Conservation (phyloP, 495 filamentous ascomycete species). For the Antarctomyces pellizariae region DNA sequence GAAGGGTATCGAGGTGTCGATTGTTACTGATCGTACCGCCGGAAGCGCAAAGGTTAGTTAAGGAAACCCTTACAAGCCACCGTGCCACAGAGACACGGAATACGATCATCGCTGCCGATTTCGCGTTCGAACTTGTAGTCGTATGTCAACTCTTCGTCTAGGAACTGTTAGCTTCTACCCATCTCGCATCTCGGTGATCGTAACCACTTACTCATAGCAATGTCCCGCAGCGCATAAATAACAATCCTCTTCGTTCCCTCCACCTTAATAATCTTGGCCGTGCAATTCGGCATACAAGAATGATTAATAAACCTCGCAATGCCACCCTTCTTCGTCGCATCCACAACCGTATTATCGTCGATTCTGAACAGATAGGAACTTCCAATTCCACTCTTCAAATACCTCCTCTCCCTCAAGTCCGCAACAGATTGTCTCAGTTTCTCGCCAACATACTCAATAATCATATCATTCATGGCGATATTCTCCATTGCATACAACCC, state of each 20-base stretch:
- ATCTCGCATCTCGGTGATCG: no score
- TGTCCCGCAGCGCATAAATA: slow-evolving; percentile 91
- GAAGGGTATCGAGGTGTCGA: no score
- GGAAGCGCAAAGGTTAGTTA: slow-evolving; percentile 35
- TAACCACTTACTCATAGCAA: slow-evolving; percentile 58
- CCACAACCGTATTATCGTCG: slow-evolving; percentile 90
- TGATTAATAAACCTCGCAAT: slow-evolving; percentile 99
- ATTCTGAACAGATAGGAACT: slow-evolving; percentile 97
- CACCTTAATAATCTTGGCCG: slow-evolving; percentile 98
- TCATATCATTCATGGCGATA: slow-evolving; percentile 95
- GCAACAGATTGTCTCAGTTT: slow-evolving; percentile 91
- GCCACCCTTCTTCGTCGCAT: slow-evolving; percentile 93
- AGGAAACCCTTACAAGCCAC: slow-evolving; percentile 95
- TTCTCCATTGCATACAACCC: slow-evolving; percentile 94
- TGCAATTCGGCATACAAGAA: slow-evolving; percentile 94
- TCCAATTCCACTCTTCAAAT: slow-evolving; percentile 89
- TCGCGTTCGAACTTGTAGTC: slow-evolving; percentile 99
- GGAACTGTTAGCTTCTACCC: slow-evolving; percentile 20
- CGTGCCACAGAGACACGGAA: slow-evolving; percentile 90
- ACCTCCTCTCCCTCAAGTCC: slow-evolving; percentile 74
- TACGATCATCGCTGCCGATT: slow-evolving; percentile 79
- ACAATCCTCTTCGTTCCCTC: slow-evolving; percentile 98
- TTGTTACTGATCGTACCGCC: no score
- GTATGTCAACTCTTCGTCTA: slow-evolving; percentile 96
- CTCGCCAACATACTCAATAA: slow-evolving; percentile 98